Evolutionary conservation across 169 alveolate species (phyloP), one percentile per base, ranked within the genome.

Genomic region (Sarcocystis neurona): DNA sequence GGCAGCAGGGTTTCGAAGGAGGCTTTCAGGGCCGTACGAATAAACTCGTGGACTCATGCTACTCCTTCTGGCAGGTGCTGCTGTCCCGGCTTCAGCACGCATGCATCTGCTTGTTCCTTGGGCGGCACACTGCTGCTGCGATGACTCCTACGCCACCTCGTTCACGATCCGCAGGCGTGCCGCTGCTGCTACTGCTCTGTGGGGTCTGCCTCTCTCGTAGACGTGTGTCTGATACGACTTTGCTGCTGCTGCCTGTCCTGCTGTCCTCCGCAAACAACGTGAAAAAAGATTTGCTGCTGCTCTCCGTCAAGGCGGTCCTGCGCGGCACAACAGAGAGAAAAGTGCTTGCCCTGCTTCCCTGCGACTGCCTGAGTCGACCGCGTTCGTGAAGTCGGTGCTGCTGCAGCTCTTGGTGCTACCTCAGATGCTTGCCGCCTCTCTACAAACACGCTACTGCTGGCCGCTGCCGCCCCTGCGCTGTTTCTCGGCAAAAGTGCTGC

Each of bases 41-140:
- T 90, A 98, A 98, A 92, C 95, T 98, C 30, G 98, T 98, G 2
- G 99, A 98, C 91, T 85, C 97, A 43, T 98, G 99, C 90, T 98
- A 98, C 91, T 95, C 97, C 46, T 98, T 96, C 90, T 98, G 99
- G 99, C 91, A 91, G 93, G 98, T 98, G 39, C n/a, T 39, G 56
- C 0, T 32, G 89, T 56, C 23, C 56, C 12, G 32, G 89, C 46
- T 23, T 6, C 30, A 58, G 53, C 27, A n/a, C 37, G 84, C 63
- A 10, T 60, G 79, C 43, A 27, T 12, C 8, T 66, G n/a, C 78
- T 66, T 66, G 66, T 53, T 53, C 12, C 66, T 53, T 53, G 30
- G 66, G 66, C 23, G 23, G 66, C 66, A 53, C 66, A 53, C 66
- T 23, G 66, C 12, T 53, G 66, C 30, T 23, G 30, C 23, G 66